phyloP scores from a whole-genome alignment of 805 yeast species.

The Nakazawaea peltata region DNA sequence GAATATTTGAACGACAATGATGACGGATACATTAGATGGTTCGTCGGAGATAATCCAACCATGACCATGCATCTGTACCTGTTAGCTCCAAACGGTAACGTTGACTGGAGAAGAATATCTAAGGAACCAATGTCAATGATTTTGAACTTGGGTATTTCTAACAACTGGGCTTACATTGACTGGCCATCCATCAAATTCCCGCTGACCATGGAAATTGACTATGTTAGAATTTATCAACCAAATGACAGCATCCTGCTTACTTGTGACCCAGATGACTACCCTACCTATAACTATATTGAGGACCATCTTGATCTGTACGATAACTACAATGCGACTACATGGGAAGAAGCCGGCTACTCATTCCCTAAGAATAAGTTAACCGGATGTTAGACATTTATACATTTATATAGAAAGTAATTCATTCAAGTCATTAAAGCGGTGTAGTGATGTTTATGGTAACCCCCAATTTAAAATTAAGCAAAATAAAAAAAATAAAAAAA shows the following conservation, averaged over 20 bases:
- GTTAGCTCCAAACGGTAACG: conserved; percentile 40
- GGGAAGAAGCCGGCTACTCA: conserved; percentile 35
- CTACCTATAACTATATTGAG: conserved; percentile 37
- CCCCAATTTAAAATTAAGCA: no score
- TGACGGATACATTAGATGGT: conserved; percentile 35
- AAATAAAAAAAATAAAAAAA: no score
- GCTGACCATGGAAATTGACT: conserved; percentile 31
- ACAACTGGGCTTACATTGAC: conserved; percentile 43
- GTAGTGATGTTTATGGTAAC: no score
- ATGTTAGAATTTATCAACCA: conserved; percentile 43
- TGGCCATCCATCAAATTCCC: conserved; percentile 40
- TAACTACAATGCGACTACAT: conserved; percentile 33
- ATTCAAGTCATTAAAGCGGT: no score
- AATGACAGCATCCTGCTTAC: conserved; percentile 29
- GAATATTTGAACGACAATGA: conserved; percentile 32
- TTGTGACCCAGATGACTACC: conserved; percentile 41
- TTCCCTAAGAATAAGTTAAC: conserved; percentile 31
- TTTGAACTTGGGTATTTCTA: conserved; percentile 41
- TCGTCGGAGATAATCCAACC: conserved; percentile 39
- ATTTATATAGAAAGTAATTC: no score
- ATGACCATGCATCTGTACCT: conserved; percentile 34
- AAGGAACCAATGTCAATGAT: conserved; percentile 44
- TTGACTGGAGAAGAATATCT: conserved; percentile 37
- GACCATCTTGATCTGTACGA: conserved; percentile 30
- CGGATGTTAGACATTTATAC: conserved; percentile 10